These are phyloP conservation scores for Leptodermis oblonga DNA, from an alignment of 257 asterid genomes.

Conservation along the genomic window DNA sequence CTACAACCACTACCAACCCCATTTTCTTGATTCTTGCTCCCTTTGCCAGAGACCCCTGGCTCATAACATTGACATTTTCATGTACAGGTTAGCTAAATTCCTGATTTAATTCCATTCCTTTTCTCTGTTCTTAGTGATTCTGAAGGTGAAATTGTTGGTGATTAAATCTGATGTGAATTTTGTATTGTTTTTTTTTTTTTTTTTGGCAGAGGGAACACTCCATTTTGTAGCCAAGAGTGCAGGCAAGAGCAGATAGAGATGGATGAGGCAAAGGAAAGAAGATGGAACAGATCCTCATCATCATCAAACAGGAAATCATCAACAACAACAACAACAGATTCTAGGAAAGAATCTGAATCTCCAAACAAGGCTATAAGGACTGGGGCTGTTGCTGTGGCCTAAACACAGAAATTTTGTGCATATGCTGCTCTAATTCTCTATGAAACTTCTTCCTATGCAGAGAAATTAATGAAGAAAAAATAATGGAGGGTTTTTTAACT, in stretches of 20 bases:
- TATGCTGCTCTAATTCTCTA: neutral
- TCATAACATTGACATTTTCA: constrained; percentile 77
- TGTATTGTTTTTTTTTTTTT: constrained; percentile 23
- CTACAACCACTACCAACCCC: constrained; percentile 45
- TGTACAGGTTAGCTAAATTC: constrained; percentile 68
- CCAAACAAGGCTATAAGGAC: constrained; percentile 50
- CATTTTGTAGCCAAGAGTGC: constrained; percentile 92
- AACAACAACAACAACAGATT: constrained; percentile 22
- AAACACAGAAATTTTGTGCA: neutral
- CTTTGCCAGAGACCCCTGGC: constrained; percentile 62
- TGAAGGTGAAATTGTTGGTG: neutral
- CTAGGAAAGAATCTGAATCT: constrained; percentile 45
- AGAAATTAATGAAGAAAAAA: too few relatives aligned
- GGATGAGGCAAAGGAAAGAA: constrained; percentile 72
- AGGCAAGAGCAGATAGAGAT: constrained; percentile 92
- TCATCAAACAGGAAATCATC: constrained; percentile 39
- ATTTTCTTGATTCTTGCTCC: constrained; percentile 78
- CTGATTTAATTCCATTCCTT: too few relatives aligned
- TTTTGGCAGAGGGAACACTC: constrained; percentile 96
- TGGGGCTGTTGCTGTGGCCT: constrained; percentile 77
- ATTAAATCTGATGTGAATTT: constrained; percentile 1
- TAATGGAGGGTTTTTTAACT: neutral
- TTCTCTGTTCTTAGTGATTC: too few relatives aligned
- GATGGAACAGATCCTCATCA: constrained; percentile 45
- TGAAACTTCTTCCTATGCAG: neutral